Evolutionary conservation across 768 basidiomycete genomes (phyloP), one percentile per base, ranked within the genome.

Genomic region (Dioszegia hungarica): DNA sequence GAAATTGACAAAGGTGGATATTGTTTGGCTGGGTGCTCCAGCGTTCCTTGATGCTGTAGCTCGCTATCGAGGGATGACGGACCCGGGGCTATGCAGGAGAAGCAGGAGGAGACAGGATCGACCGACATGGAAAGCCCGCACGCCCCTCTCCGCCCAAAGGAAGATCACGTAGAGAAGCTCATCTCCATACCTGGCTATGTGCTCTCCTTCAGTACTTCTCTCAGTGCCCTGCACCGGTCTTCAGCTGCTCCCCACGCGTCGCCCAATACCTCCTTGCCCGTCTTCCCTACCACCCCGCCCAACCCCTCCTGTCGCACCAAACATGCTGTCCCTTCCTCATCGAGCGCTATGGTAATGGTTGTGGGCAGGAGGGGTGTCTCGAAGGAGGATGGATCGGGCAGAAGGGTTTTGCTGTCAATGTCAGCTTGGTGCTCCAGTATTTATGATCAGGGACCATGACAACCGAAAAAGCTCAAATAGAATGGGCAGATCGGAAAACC

Each of bases 331-430:
- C 54, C 60, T 0, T 37, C 15, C 28, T 72, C 59, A 39, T 75
- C 68, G 5, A 75, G 54, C 1, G 70, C 72, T 39, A 75, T 64
- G 0, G 64, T 67, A 14, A 74, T 69, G 0, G 82, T 81, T 0
- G 89, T 85, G 14, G 87, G 84, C 51, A 92, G 82, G 6, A 95
- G 80, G 0, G 89, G 87, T 63, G 91, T 87, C 77, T 98, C 94
- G 73, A 94, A 95, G 1, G 90, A 80, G 0, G 90, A 78, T 0
- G 91, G 89, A 66, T 86, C 82, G 47, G 85, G 80, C 3, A 97
- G 78, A 10, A 93, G 72, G 24, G 82, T 79, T 46, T 82, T 81
- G 29, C 87, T 88, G 64, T 2, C 34, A 14, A 1, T 10, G 25
- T 47, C 45, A 57, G 56, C 37, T 29, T 24, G 38, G 15, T 15